Percentiles rank a stretch among this genome's conserved stretches.
phyloP scores from a whole-genome alignment of 257 asterid species.

The Craterostigma plantagineum region DNA sequence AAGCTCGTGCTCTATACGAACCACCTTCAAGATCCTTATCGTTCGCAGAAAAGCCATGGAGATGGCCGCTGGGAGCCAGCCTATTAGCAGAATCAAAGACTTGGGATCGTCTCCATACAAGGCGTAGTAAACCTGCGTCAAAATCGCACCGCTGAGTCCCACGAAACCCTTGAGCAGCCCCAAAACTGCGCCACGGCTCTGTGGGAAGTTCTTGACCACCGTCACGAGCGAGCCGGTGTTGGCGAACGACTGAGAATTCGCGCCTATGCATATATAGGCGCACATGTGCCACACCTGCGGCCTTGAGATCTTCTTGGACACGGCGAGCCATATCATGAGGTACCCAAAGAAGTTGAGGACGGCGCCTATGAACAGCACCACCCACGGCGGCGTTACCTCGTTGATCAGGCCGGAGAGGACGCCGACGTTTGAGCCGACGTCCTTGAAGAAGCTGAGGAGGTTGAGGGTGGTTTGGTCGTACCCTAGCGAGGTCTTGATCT shows the following conservation, averaged over 20 bases:
- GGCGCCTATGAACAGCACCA: slow-evolving; percentile 55
- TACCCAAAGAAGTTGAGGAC: slow-evolving; percentile 62
- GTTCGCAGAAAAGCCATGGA: slow-evolving; percentile 10
- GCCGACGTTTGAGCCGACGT: slow-evolving; percentile 33
- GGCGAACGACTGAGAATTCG: slow-evolving; percentile 13
- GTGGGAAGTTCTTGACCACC: slow-evolving; percentile 16
- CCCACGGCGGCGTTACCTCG: slow-evolving; percentile 85
- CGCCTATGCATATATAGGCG: slow-evolving; percentile 11
- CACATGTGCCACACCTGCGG: slow-evolving; percentile 20
- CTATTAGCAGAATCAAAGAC: slow-evolving; percentile 14
- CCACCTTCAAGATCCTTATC: slow-evolving; percentile 10
- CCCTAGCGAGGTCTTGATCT: too few relatives aligned
- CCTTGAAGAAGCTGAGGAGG: too few relatives aligned
- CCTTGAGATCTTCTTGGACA: slow-evolving; percentile 24
- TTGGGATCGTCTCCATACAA: slow-evolving; percentile 9
- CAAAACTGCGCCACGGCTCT: slow-evolving; percentile 11
- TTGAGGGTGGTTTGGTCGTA: too few relatives aligned
- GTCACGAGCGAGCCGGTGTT: slow-evolving; percentile 16
- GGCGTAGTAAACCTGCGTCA: slow-evolving; percentile 15
- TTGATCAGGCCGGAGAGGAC: slow-evolving; percentile 48
- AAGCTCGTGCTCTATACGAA: slow-evolving; percentile 7
- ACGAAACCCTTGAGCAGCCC: slow-evolving; percentile 18
- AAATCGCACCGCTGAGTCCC: slow-evolving; percentile 18
- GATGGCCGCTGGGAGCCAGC: slow-evolving; percentile 15
- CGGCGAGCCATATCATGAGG: slow-evolving; percentile 76